Percentiles rank a stretch among this genome's conserved stretches.
Evolutionary conservation across 1,284 basidiomycete genomes (phyloP).

Genomic region (Trichosporon ovoides): DNA sequence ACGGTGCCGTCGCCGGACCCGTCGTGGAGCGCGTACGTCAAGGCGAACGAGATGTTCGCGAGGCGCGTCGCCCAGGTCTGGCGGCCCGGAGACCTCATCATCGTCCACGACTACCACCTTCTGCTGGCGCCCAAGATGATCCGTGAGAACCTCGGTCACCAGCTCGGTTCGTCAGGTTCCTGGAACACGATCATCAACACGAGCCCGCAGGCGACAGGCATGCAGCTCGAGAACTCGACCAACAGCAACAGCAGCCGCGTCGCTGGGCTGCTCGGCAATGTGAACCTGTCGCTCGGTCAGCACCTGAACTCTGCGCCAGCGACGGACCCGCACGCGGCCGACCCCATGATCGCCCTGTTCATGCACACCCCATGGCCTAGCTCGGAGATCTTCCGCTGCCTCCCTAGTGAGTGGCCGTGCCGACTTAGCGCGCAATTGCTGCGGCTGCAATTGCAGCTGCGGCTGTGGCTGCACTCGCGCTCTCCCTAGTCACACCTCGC

Average conservation of each 20-base stretch:
- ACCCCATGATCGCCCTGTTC: conserved; percentile 75
- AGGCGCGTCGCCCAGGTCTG: conserved; percentile 68
- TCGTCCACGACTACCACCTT: conserved; percentile 90
- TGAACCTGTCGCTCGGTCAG: conserved; percentile 25
- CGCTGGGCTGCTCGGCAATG: conserved; percentile 30
- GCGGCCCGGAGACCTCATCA: conserved; percentile 81
- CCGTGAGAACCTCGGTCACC: conserved; percentile 69
- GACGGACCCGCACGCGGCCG: conserved; percentile 16
- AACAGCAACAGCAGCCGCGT: conserved; percentile 19
- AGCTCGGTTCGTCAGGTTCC: conserved; percentile 34
- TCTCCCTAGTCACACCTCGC: no score
- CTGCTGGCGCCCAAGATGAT: conserved; percentile 83
- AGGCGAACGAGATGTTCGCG: conserved; percentile 83
- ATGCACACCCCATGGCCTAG: conserved; percentile 97
- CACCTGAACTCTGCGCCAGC: conserved; percentile 10
- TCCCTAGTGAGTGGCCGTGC: conserved; percentile 77
- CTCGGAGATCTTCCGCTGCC: conserved; percentile 89
- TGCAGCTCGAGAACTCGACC: conserved; percentile 7
- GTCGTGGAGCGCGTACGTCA: conserved; percentile 77
- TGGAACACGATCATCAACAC: conserved; percentile 18
- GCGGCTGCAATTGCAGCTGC: background rate
- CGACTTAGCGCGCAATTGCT: no score
- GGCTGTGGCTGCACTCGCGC: background rate
- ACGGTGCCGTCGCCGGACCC: conserved; percentile 58
- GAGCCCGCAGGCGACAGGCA: background rate